Evolutionary conservation across 2,329 filamentous ascomycete species (phyloP), one percentile per base, ranked within the genome.

Genomic region (Botrytis pseudocinerea): DNA sequence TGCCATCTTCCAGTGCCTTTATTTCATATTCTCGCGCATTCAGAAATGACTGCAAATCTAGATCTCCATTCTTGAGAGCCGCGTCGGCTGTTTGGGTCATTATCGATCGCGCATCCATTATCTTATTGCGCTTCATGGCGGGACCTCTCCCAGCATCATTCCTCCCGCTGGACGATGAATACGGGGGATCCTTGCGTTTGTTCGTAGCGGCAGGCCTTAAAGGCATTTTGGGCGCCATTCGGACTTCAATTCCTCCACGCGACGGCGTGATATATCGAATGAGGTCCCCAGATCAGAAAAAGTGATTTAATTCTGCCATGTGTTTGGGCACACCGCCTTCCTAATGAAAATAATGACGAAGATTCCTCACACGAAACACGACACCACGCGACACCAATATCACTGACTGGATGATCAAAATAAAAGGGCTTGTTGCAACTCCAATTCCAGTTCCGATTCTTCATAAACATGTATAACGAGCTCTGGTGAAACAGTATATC

Each of bases 1-100:
- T 96, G 74, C 93, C 93, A 79, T 91, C 87, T 80, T 97, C 93
- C 64, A 98, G 85, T 1, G 95, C 92, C 73, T 89, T 89, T 78
- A 99, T 97, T 84, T 98, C 95, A 79, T 93, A 97, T 80, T 97
- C 91, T 74, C 95, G 92, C 18, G 94, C 91, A 77, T 90, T 90
- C 77, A 98, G 87, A 79, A 98, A 99, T 42, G 91, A 89, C 77
- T 92, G 90, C 69, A 98, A 87, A 80, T 98, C 92, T 74, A 99
- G 87, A 80, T 97, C 91, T 80, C 95, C 96, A 82, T 92, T 90
- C 69, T 84, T 85, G 38, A 84, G 75, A 7, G 80, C 80, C 54
- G 80, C 78, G 38, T 83, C 83, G 14, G 82, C 79, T 2, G 83
- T 82, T 75, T 87, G 85, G 8, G 83, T 81, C 25, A 84, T 78